Evolutionary conservation across 2,329 filamentous ascomycete species (phyloP).

Genomic region (Helotiales sp.): DNA sequence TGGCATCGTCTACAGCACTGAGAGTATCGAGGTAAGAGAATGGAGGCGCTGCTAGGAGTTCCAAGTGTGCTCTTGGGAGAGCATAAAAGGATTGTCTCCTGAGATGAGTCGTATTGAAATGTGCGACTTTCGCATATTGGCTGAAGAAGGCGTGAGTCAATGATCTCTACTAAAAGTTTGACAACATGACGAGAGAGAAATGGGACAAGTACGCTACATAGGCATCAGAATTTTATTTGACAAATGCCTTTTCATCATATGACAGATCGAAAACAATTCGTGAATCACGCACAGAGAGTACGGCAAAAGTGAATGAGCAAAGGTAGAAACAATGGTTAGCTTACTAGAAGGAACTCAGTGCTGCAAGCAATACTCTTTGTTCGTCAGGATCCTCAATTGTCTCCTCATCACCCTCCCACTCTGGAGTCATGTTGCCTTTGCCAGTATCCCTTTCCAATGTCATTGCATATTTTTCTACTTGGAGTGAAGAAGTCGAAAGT

Average conservation of each 20-base stretch:
- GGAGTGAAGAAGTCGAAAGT: neutral
- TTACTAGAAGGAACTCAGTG: constrained; percentile 89
- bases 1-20: constrained; percentile 80
- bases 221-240: neutral
- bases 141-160: constrained; percentile 51
- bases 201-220: neutral
- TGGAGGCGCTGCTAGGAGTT: constrained; percentile 78
- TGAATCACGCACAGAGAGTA: neutral
- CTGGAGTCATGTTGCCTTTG: constrained; percentile 7
- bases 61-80: constrained; percentile 81
- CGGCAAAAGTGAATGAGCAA: neutral
- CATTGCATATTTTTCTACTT: neutral
- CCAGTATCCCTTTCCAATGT: neutral
- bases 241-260: neutral
- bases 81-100: constrained; percentile 93
- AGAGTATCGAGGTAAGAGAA: constrained; percentile 84
- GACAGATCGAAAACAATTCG: neutral
- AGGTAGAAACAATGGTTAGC: constrained; percentile 44
- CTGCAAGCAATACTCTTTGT: constrained; percentile 75
- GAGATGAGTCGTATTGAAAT: constrained; percentile 89
- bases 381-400: constrained; percentile 72
- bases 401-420: constrained; percentile 56
- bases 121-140: constrained; percentile 82
- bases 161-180: no score
- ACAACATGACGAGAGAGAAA: neutral